Evolutionary conservation across 2,329 filamentous ascomycete genomes (phyloP), one percentile per base, ranked within the genome.

Genomic region (Colletotrichum shisoi): DNA sequence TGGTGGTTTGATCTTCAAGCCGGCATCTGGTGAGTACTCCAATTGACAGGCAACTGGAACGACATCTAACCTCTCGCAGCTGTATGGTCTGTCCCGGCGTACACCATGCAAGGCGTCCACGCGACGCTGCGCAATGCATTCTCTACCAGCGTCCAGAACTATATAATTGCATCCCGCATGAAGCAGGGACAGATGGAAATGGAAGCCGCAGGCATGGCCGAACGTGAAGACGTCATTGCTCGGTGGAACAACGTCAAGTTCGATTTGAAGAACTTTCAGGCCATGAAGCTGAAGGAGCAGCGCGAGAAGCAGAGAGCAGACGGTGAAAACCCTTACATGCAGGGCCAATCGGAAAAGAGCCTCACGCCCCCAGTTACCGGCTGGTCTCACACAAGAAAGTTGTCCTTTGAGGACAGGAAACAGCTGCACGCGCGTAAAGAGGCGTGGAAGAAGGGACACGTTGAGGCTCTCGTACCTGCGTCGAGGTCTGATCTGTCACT

Each of bases 101-200:
- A 95, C 73, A 86, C 91, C 3, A 90, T 94, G 82, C 91, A 94
- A 75, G 93, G 93, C 2, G 83, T 95, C 1, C 88, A 94, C 72
- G 91, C 91, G 46, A 90, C 94, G 75, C 83, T 95, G 60, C 84
- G 89, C 69, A 92, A 90, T 70, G 78, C 85, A 52, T 90, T 92
- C 71, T 87, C 89, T 27, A 87, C 85, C 51, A 91, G 87, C 69
- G 87, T 92, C 19, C 83, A 91, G 56, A 93, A 91, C 71, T 94
- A 94, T 74, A 92, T 96, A 70, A 87, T 93, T 52, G 87, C 91
- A 1, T 91, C 92, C 2, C 84, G 92, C 52, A 91, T 91, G 56
- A 83, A 88, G 0, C 91, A 96, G 75, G 92, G 93, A 1, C 87
- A 87, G 68, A 86, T 89, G 49, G 91, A 94, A 57, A 83, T 87